Base-by-base conservation (phyloP, 2,329 filamentous ascomycete species). In the Coniochaeta sp. region DNA sequence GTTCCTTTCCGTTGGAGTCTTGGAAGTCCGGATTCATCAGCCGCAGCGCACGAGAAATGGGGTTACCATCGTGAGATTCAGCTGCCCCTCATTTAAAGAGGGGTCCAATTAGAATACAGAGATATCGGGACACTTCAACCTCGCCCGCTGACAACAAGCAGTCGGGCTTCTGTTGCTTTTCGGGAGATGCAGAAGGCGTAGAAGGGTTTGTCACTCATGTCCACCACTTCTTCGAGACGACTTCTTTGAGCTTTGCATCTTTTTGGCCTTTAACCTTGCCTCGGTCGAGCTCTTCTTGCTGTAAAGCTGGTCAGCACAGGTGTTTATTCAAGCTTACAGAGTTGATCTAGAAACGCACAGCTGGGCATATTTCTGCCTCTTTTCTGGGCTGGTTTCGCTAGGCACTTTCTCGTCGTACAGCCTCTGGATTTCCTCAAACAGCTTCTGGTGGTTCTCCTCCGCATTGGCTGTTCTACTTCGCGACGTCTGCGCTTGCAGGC, bases 401-500 rank as follows among this genome's bases (percentile, higher is more conserved):
- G 67, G 67, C 26, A 69, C 65, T 2, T 61, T 64, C 9, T 36
- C 61, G 17, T 62, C 58, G 44, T 68, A 68, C 33, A 69, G 19
- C 9, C 36, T 52, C 47, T 63, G 60, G 16, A 69, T 60, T 60
- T 69, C 67, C 2, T 68, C 63, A 5, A 76, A 70, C 1, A 77
- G 64, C 43, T 72, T 70, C 26, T 70, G 67, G 34, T 74, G 74
- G 66, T 86, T 86, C 43, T 84, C 79, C 1, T 81, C 77, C 11
- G 74, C 71, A 65, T 86, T 86, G 57, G 78, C 76, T 17, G 73
- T 72, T 54, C 81, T 74, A 43, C 79, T 82, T 22, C 83, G 76
- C 59, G 81, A 76, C 1, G 77, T 80, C 67, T 86, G 83, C 0
- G 81, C 81, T 59, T 84, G 78, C 36, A 86, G 79, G 0, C 76